A percentile compares a stretch with the other conserved stretches of the same genome.
These are phyloP conservation scores for Leersia perrieri DNA, from an alignment of 176 grass and related monocot genomes.

Conservation along the genomic window DNA sequence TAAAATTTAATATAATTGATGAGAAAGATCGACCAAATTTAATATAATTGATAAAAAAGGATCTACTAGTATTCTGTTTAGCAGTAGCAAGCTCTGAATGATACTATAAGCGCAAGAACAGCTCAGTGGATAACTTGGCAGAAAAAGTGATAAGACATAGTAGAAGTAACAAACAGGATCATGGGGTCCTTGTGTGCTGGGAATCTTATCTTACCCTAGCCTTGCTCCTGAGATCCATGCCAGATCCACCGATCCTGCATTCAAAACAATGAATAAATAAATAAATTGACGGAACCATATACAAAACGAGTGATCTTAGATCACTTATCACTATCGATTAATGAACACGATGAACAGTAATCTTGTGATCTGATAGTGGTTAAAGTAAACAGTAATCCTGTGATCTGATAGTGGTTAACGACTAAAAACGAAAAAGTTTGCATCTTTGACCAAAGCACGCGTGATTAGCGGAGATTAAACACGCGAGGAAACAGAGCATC, in stretches of 20 bases:
- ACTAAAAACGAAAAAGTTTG: not conserved
- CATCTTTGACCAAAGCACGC: not conserved
- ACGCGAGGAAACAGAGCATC: not conserved
- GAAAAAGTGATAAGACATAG: constrained; percentile 23
- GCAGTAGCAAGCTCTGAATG: not conserved
- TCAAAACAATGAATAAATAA: not conserved
- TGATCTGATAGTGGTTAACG: not conserved
- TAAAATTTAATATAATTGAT: not conserved
- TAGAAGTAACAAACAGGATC: constrained; percentile 14
- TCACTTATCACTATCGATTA: not conserved
- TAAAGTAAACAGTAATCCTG: not conserved
- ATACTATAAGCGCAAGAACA: constrained; percentile 31
- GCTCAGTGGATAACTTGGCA: constrained; percentile 32
- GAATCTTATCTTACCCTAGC: constrained; percentile 70
- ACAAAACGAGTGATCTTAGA: not conserved
- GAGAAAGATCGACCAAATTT: too few species aligned
- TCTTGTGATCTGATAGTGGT: not conserved
- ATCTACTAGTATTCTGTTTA: not conserved
- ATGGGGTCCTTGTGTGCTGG: constrained; percentile 13
- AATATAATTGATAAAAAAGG: not conserved
- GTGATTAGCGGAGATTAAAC: not conserved
- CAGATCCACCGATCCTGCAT: constrained; percentile 97
- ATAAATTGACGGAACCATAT: not conserved
- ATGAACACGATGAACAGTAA: constrained; percentile 4
- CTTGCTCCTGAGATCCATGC: constrained; percentile 97